Conservation (phyloP, 2,329 filamentous ascomycete species). For the Cercospora nicotianae region DNA sequence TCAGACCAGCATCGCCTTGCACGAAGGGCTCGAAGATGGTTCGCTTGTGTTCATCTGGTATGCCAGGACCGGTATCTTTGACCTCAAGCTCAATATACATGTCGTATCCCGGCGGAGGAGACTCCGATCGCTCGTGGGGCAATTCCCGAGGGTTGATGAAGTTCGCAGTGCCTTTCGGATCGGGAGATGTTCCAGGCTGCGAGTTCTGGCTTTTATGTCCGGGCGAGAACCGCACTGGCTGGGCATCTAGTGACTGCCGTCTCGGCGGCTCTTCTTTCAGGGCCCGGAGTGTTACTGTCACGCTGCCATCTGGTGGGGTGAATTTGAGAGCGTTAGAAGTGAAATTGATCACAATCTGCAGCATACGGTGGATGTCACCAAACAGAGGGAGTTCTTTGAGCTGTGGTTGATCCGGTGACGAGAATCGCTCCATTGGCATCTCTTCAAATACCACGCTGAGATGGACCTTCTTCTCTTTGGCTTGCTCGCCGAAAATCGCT, state of each 20-base stretch:
- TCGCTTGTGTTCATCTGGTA: constrained; percentile 72
- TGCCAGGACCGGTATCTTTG: constrained; percentile 83
- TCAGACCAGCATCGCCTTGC: constrained; percentile 84
- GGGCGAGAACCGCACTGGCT: background rate
- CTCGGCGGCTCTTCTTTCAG: constrained; percentile 53
- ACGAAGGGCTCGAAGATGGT: constrained; percentile 93
- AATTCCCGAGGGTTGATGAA: constrained; percentile 25
- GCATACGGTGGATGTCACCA: constrained; percentile 84
- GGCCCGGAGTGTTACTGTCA: constrained; percentile 75
- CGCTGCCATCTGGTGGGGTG: constrained; percentile 72
- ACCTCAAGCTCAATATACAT: constrained; percentile 84
- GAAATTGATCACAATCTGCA: constrained; percentile 89
- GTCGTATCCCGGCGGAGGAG: constrained; percentile 59
- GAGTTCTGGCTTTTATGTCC: background rate
- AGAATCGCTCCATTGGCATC: constrained; percentile 7
- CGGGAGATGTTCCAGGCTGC: background rate
- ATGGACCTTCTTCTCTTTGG: constrained; percentile 74
- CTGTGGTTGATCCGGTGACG: constrained; percentile 43
- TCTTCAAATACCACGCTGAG: constrained; percentile 70
- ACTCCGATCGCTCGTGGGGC: constrained; percentile 24
- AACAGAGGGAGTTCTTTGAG: constrained; percentile 83
- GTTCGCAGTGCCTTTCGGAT: constrained; percentile 18
- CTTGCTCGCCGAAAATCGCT: constrained; percentile 87
- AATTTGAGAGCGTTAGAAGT: constrained; percentile 93
- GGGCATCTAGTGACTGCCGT: constrained; percentile 5